Base-by-base conservation (phyloP, 805 yeast genomes). In the Hanseniaspora lindneri region DNA sequence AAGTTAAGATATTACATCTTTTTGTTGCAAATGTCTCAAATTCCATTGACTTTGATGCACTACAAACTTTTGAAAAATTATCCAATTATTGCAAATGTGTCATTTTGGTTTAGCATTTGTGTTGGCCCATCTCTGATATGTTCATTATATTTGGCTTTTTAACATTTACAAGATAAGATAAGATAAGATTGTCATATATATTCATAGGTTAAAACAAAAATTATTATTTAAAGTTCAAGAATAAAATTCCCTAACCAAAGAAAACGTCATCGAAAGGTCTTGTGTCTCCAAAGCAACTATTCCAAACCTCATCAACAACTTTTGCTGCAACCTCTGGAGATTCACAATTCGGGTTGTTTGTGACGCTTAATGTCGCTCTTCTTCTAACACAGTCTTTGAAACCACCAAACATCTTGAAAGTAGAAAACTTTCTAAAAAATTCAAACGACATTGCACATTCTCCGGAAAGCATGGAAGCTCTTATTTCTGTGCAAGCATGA, bases 401-500 rank as follows among this genome's bases (percentile, higher is more conserved):
- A 30, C 95, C 96, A 55, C 76, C 76, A 28, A 78, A 78, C 54
- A 85, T 73, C 62, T 76, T 69, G 48, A 66, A 66, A n/a, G 60
- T 42, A 1, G 47, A 32, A 16, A 41, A 37, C 32, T 47, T 51
- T 27, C 55, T 47, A 50, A 74, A 69, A 57, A 87, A 79, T 63
- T 92, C 95, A 56, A 83, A 83, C 76, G 80, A 75, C 56, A 89
- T 77, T 25, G 97, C 74, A 65, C 98, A 92, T 60, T 92, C 98
- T 6, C 98, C 98, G 60, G 94, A 82, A 20, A 92, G 70, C 55
- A 86, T 80, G 10, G 94, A 80, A 0, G 98, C 98, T 52, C 98
- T 72, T 44, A 92, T 85, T 63, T 92, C 98, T 1, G 96, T 80
- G 63, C 98, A 92, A 0, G 98, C 98, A 61, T 89, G 97, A 60